Base-by-base conservation (phyloP, 2,329 filamentous ascomycete species). In the Fragosphaeria purpurea region DNA sequence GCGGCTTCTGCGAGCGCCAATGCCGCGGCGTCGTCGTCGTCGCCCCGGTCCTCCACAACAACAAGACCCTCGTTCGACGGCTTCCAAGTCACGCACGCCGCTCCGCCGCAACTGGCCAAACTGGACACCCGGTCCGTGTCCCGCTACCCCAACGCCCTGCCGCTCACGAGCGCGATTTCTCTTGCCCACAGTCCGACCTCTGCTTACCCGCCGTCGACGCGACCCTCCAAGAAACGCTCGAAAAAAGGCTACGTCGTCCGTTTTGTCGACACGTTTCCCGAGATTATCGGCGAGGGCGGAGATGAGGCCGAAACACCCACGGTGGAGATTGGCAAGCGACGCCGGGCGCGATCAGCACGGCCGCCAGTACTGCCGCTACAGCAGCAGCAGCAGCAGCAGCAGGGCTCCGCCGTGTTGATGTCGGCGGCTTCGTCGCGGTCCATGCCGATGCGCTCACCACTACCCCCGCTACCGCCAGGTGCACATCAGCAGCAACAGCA, bases 261-360 rank as follows among this genome's bases (percentile, higher is more conserved):
- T 50, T 96, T 96, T 60, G 77, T 76, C 48, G 80, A 86, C 58
- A 76, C 75, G 8, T 73, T 76, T 50, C 89, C 90, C 6, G 85
- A 88, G 44, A 68, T 95, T 55, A 96, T 97, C 61, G 91, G 91
- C 44, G 84, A 91, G 65, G 91, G 91, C 52, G 91, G 91, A 37
- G 91, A 96, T 61, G 89, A 95, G 65, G 84, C 85, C 50, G 82
- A 86, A 49, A 70, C 77, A 7, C 86, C 86, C 2, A 78, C 82
- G 2, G 71, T 80, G 22, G 85, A 93, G 62, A 83, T 95, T 50
- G 82, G 80, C 5, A 75, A 72, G 62, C 71, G 69, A 55, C 83
- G 76, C 65, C 71, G 64, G 62, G 58, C 66, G 61, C 45, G 42
- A 2, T n/a, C 41, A 44, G 41, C 46, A 53, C 62, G 63, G 41